Evolutionary conservation across 1,284 basidiomycete genomes (phyloP).

Genomic region (Pseudozyma pruni): DNA sequence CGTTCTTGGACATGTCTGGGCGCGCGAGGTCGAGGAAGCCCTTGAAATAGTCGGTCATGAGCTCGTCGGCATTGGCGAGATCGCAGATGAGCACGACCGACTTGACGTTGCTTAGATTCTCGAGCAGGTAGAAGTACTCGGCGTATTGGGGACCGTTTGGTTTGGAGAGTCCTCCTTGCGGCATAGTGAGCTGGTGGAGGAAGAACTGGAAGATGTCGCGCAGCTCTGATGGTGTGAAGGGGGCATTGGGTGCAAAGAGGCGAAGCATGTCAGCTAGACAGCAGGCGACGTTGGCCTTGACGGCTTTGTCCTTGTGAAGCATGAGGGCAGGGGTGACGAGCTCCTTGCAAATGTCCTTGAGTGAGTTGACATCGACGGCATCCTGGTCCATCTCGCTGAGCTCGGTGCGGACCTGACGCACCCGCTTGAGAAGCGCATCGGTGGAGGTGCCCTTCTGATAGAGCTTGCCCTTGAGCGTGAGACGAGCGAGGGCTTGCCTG

Average conservation of each 20-base stretch:
- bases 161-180: constrained; percentile 48
- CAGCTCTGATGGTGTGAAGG: constrained; percentile 87
- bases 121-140: constrained; percentile 78
- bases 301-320: constrained; percentile 90
- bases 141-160: constrained; percentile 49
- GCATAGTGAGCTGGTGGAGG: constrained; percentile 57
- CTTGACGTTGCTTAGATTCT: constrained; percentile 91
- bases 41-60: constrained; percentile 84
- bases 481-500: constrained; percentile 34
- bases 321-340: constrained; percentile 83
- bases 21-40: constrained; percentile 83
- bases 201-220: constrained; percentile 73
- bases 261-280: constrained; percentile 93
- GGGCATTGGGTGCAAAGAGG: constrained; percentile 95
- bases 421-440: constrained; percentile 54
- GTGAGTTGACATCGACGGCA: constrained; percentile 77
- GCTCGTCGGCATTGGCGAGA: constrained; percentile 83
- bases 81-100: constrained; percentile 93
- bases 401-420: constrained; percentile 70
- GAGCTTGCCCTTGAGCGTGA: constrained; percentile 52
- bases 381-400: constrained; percentile 90
- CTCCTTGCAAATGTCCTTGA: constrained; percentile 79
- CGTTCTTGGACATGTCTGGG: constrained; percentile 76
- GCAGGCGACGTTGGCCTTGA: constrained; percentile 92
- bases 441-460: constrained; percentile 51